Evolutionary conservation across 2,329 filamentous ascomycete species (phyloP).

Genomic region (Madurella mycetomatis): DNA sequence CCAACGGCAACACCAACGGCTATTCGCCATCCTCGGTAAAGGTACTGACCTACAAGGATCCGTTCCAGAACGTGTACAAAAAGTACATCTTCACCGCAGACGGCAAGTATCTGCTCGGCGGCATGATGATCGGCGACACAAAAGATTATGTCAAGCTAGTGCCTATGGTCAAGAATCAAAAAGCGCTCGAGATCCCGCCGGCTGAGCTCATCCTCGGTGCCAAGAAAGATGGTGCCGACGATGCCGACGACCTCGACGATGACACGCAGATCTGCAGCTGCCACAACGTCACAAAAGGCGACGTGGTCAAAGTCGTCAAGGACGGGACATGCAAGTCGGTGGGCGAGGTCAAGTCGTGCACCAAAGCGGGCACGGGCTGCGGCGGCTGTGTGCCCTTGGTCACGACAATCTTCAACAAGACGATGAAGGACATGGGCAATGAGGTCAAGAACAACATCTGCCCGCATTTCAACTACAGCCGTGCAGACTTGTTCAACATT

Average conservation of each 20-base stretch:
- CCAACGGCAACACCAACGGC: slow-evolving; percentile 46
- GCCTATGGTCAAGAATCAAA: slow-evolving; percentile 80
- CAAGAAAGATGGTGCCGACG: slow-evolving; percentile 68
- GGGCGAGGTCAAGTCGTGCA: slow-evolving; percentile 80
- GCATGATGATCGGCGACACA: slow-evolving; percentile 96
- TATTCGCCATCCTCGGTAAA: slow-evolving; percentile 61
- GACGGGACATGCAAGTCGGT: slow-evolving; percentile 77
- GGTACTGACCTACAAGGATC: slow-evolving; percentile 81
- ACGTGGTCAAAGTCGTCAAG: slow-evolving; percentile 68
- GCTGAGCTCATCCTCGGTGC: slow-evolving; percentile 79
- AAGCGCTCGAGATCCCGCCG: slow-evolving; percentile 70
- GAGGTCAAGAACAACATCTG: slow-evolving; percentile 86
- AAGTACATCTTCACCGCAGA: slow-evolving; percentile 89
- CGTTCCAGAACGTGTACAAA: slow-evolving; percentile 85
- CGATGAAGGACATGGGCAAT: slow-evolving; percentile 79
- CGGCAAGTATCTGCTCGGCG: slow-evolving; percentile 85
- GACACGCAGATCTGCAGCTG: slow-evolving; percentile 90
- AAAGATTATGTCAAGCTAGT: slow-evolving; percentile 87
- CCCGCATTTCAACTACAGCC: slow-evolving; percentile 76
- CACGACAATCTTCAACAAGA: slow-evolving; percentile 83
- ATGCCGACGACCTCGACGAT: slow-evolving; percentile 71
- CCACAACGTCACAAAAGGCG: slow-evolving; percentile 86
- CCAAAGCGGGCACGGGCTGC: slow-evolving; percentile 86
- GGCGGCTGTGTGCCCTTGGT: slow-evolving; percentile 87
- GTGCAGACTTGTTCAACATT: slow-evolving; percentile 87